Percentiles rank a stretch among this genome's conserved stretches.
phyloP scores from a whole-genome alignment of 2,329 filamentous ascomycete genomes.

The Pyrenophora graminea region DNA sequence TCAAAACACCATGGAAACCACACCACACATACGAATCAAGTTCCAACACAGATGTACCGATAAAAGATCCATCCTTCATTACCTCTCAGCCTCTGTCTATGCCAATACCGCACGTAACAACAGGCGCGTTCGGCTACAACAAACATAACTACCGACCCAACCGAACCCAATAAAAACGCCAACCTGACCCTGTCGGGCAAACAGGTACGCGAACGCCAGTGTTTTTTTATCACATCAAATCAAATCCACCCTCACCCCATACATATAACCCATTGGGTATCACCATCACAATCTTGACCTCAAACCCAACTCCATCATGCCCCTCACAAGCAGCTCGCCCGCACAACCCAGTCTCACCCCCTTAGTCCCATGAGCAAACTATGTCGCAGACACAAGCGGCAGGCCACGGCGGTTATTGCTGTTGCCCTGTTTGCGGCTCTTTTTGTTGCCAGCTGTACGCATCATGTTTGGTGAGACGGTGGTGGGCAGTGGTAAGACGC shows the following conservation, averaged over 20 bases:
- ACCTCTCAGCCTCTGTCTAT: too few relatives aligned
- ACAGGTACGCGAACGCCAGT: slow-evolving; percentile 2
- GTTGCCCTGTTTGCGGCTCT: slow-evolving; percentile 18
- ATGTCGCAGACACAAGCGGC: slow-evolving; percentile 37
- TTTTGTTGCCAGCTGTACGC: slow-evolving; percentile 33
- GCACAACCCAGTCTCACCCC: too few relatives aligned
- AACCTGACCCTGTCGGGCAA: slow-evolving; percentile 17
- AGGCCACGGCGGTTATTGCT: slow-evolving; percentile 22
- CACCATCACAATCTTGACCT: too few relatives aligned
- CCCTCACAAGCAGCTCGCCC: too few relatives aligned
- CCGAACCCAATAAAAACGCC: neutral
- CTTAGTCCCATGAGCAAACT: slow-evolving; percentile 3
- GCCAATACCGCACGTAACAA: too few relatives aligned
- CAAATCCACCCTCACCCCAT: neutral
- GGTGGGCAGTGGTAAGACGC: neutral
- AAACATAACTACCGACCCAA: neutral
- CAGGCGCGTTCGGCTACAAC: too few relatives aligned
- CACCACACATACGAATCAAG: too few relatives aligned
- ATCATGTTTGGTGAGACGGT: slow-evolving; percentile 28
- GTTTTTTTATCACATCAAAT: neutral
- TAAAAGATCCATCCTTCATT: too few relatives aligned
- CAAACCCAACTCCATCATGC: too few relatives aligned
- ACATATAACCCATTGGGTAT: too few relatives aligned
- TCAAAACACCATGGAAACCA: too few relatives aligned
- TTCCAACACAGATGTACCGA: too few relatives aligned